Base-by-base conservation (phyloP, 495 filamentous ascomycete genomes). In the Aspergillus nanangensis region DNA sequence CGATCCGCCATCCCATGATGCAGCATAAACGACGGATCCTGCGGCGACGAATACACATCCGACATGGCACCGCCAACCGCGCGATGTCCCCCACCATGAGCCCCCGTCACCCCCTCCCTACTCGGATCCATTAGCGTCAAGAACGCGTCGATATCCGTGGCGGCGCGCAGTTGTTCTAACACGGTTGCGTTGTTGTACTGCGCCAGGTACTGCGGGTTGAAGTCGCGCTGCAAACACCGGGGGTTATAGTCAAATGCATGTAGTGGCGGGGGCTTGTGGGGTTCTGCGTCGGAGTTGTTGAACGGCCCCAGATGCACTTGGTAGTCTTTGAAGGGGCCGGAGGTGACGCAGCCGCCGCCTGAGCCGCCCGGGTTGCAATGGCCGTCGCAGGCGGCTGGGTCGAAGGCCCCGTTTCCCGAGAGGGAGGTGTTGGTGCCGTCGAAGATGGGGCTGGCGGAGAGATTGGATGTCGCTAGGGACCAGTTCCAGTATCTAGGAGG, bases 211-310 rank as follows among this genome's bases (percentile, higher is more conserved):
- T 20, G 27, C 1, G 36, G 35, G 3, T 40, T 38, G 5, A 45
- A 8, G 33, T 85, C 84, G n/a, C 86, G 76, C 32, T 62, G 72
- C 25, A 89, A 62, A 52, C 86, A 86, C 18, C 81, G 76, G 1
- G 77, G 81, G 60, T 81, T 81, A 52, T 76, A 75, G 31, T 60
- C 62, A 29, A 65, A 62, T 20, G 42, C 44, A 7, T 17, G 4
- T 3, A 1, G n/a, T 5, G 31, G 31, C 5, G 38, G 22, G 1
- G 58, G 54, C 1, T 43, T 38, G 1, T 66, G 61, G 32, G 72
- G 51, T 20, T 54, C 39, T 18, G 23, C 35, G 4, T 57, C 40
- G 3, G 56, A 55, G 29, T 64, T 52, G 9, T 40, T 51, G 21
- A 75, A 71, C 2, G 78, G 79, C 0, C 78, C 77, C 8, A 82